These are phyloP conservation scores for Pyricularia sp. DNA, from an alignment of 2,329 filamentous ascomycete species.

Conservation along the genomic window DNA sequence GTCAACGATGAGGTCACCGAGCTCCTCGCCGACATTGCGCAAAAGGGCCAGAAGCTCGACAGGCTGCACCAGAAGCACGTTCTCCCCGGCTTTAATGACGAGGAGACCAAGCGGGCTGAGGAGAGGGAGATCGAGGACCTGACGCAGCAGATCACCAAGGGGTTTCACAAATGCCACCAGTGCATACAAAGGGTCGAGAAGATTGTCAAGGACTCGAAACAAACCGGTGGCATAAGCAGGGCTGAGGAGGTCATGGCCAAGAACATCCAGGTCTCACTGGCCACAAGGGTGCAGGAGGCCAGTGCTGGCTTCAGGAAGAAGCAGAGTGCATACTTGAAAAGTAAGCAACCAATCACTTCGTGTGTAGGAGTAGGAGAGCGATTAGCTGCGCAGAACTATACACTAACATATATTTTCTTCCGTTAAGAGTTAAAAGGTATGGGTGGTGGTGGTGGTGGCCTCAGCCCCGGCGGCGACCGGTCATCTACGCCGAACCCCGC, in stretches of 20 bases:
- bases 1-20: conserved; percentile 88
- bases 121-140: conserved; percentile 81
- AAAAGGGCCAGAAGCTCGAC: conserved; percentile 73
- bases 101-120: conserved; percentile 74
- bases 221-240: conserved; percentile 56
- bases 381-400: neutral
- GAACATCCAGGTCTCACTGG: conserved; percentile 89
- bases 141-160: conserved; percentile 78
- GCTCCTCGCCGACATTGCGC: conserved; percentile 63
- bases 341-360: conserved; percentile 32
- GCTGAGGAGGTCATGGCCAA: conserved; percentile 92
- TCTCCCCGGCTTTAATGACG: conserved; percentile 90
- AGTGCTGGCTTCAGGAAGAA: conserved; percentile 93
- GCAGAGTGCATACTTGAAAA: conserved; percentile 91
- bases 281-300: conserved; percentile 76
- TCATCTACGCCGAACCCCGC: conserved; percentile 31
- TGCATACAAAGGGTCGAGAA: conserved; percentile 78
- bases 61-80: conserved; percentile 96
- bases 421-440: conserved; percentile 60
- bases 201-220: conserved; percentile 71
- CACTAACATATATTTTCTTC: neutral
- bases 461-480: conserved; percentile 35
- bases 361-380: neutral
- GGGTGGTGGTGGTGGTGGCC: conserved; percentile 31
- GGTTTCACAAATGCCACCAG: conserved; percentile 81